Conservation (phyloP, 192 early-diverging fungal genomes). For the Helicostylum pulchrum region DNA sequence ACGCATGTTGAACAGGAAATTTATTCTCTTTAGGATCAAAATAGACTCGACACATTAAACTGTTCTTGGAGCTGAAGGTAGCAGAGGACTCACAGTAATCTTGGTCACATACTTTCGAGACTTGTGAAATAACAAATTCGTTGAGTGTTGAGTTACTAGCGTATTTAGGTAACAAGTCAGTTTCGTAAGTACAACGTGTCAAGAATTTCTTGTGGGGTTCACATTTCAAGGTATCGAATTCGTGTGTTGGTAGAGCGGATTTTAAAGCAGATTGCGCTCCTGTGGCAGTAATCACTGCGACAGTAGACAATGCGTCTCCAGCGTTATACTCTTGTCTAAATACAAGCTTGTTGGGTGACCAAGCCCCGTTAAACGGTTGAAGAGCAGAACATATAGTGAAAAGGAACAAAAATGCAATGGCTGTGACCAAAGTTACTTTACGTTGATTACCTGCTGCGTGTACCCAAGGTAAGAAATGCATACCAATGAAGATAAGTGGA, state of each 20-base stretch:
- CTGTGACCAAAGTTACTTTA: constrained; percentile 2
- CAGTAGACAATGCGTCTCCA: constrained; percentile 23
- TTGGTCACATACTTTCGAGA: constrained; percentile 10
- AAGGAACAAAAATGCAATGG: constrained; percentile 28
- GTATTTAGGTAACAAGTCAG: constrained; percentile 3
- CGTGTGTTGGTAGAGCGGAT: constrained; percentile 8
- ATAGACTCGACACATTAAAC: constrained; percentile 30
- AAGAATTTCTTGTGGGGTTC: background rate
- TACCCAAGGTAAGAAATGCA: constrained; percentile 46
- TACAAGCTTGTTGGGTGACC: constrained; percentile 44
- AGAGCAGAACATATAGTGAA: constrained; percentile 33
- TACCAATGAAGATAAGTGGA: constrained; percentile 31
- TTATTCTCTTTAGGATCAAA: constrained; percentile 20
- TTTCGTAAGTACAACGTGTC: constrained; percentile 7
- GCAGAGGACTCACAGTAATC: constrained; percentile 23
- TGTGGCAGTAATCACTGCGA: constrained; percentile 33
- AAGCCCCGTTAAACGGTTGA: constrained; percentile 37
- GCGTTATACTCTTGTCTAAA: constrained; percentile 44
- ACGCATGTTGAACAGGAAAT: background rate
- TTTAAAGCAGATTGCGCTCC: constrained; percentile 11
- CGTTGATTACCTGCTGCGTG: constrained; percentile 34
- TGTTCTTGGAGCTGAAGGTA: constrained; percentile 34
- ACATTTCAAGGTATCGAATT: constrained; percentile 1
- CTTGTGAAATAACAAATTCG: background rate
- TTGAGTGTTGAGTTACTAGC: background rate